Evolutionary conservation across 2,329 filamentous ascomycete species (phyloP), one percentile per base, ranked within the genome.

Genomic region (Neonectria magnoliae): DNA sequence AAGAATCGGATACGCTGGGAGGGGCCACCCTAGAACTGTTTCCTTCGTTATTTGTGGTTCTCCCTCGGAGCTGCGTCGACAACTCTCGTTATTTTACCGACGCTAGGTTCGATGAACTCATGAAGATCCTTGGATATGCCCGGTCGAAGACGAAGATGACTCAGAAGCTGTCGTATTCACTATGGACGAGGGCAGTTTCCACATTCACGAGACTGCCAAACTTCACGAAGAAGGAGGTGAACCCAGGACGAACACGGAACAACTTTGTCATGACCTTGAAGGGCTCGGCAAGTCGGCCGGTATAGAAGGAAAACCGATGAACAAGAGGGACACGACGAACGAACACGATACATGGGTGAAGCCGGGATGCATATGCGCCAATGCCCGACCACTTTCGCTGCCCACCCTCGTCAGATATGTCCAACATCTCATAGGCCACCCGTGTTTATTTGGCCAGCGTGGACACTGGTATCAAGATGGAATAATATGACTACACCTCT

Each of bases 11-110:
- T 10, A 36, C 18, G 6, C 25, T 60, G 25, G 56, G 64, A 22
- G 65, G 68, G 42, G 64, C 76, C 38, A 61, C 71, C 20, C 73
- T 75, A 22, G 27, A 76, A 79, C 54, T 72, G 3, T 87, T 92
- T 51, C 93, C 93, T 1, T 89, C 87, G 45, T 81, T 99, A 9
- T 99, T 99, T 77, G 82, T 99, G 31, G 96, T 99, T 10, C 82
- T 99, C 2, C 96, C 96, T 2, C 88, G 93, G 33, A 91, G 95
- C 20, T 99, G 96, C 75, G 85, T 98, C 54, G 86, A 87, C 22
- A 99, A 99, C 76, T 98, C 94, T 16, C 88, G 96, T 55, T 99
- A 99, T 76, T 87, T 97, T 75, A 90, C 93, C 60, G 89, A 94
- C 67, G 77, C 83, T 18, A 86, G 88, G 56, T 79, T 99, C 22